Base-by-base conservation (phyloP, 2,329 filamentous ascomycete species). In the Diplodia sapinea region DNA sequence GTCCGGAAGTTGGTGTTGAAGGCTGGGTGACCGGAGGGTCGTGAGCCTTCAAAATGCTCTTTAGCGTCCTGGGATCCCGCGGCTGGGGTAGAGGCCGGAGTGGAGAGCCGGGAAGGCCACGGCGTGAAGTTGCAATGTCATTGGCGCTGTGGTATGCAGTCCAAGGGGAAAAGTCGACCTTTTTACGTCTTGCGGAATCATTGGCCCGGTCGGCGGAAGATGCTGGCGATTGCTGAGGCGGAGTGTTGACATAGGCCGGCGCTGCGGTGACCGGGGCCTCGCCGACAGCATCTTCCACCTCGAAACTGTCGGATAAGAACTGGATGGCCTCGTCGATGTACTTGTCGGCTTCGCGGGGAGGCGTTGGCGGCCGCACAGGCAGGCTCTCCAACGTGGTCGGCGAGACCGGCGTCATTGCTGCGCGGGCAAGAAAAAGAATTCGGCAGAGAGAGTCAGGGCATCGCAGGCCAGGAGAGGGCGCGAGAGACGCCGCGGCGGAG, bases 31-130 rank as follows among this genome's bases (percentile, higher is more conserved):
- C 23, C 65, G 76, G 71, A 69, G 74, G 78, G 80, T 75, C 78
- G 83, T 77, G 86, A 26, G 88, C 85, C 77, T 99, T 99, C 69
- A 99, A 85, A 65, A 99, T 99, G 3, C 89, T 90, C 73, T 89
- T 90, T n/a, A 85, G 76, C 6, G 88, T 86, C 70, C 83, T 86
- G 54, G 80, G 82, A 70, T 86, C 82, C 69, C 83, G 83, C 50
- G 80, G 81, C 66, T 82, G 82, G 40, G 82, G 83, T 4, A 86
- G 75, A 31, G 79, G 78, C 63, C 82, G 80, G 20, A 84, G 71
- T 7, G 81, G 79, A n/a, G 81, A 79, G 71, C 72, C 49, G 70
- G 70, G 31, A 70, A 26, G 8, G 71, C 68, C 56, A 13, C 51
- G 49, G 6, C 65, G 65, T 5, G 63, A 78, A 17, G 73, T 8